These are phyloP conservation scores for Allium fistulosum DNA, from an alignment of 106 monocot species.

Conservation along the genomic window DNA sequence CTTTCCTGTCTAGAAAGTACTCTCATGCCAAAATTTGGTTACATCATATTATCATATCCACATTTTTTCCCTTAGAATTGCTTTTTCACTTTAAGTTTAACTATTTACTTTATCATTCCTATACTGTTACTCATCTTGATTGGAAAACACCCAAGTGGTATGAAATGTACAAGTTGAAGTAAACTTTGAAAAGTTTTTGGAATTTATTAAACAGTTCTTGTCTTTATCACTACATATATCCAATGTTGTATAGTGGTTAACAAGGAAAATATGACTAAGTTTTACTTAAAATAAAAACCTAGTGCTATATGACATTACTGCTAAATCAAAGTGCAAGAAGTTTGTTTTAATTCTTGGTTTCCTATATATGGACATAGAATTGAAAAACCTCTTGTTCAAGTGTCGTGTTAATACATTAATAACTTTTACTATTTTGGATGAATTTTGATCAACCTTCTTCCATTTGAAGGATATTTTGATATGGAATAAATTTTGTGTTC, in stretches of 20 bases:
- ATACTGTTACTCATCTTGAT: neutral
- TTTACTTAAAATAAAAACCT: no score
- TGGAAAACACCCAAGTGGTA: neutral
- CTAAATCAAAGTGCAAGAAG: no score
- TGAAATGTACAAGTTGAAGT: neutral
- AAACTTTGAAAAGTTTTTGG: neutral
- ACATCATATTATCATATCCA: neutral
- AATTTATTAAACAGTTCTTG: neutral
- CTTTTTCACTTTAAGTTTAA: neutral
- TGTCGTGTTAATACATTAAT: no score
- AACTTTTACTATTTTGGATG: no score
- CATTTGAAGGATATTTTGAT: no score
- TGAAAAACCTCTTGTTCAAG: no score
- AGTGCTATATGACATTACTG: no score
- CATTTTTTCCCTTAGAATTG: neutral
- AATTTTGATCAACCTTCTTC: no score
- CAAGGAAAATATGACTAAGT: neutral
- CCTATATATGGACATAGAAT: no score
- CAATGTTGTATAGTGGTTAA: neutral
- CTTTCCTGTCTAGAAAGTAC: neutral
- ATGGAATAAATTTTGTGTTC: no score
- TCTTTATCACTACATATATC: neutral
- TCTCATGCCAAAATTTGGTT: neutral
- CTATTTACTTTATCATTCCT: neutral
- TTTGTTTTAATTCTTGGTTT: no score